Base-by-base conservation (phyloP, 129 eudicot species). In the Rutidosis leptorrhynchoides region DNA sequence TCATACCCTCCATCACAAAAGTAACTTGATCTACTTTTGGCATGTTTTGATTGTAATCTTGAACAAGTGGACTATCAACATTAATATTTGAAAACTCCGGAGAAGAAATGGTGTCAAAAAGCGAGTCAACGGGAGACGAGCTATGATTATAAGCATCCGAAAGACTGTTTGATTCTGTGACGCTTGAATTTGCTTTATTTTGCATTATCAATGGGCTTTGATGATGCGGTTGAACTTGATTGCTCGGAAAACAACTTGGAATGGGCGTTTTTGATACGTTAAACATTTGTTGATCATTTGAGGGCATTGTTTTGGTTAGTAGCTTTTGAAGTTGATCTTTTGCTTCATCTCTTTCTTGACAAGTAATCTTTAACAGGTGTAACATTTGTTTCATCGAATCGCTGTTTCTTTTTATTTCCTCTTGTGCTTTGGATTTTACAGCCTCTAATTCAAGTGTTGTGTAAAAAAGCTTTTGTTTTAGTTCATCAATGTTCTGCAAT, bases 321-420 rank as follows among this genome's bases (percentile, higher is more conserved):
- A 94, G 70, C 58, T 78, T 79, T 12, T 84, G 82, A 35, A 94
- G 84, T 48, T 86, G 93, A 15, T 77, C 73, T 75, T 61, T 82
- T 11, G 99, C 96, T 84, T 94, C 96, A 72, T 94, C 97, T 77
- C 99, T 80, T 81, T 94, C 93, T 58, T 86, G 83, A 17, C 69
- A 80, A 58, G 87, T 84, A 48, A 74, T 46, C 25, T 89, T 85
- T 32, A 94, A 62, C 0, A 87, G 67, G 1, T 82, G 85, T 46
- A 82, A 70, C 32, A 84, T 37, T 66, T 84, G 89, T 69, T 76
- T 78, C 35, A 65, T 66, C 24, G 79, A 73, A 57, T 83, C 95
- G 9, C 62, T 76, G 77, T 81, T 81, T 56, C 80, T 83, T 73
- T 54, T 73, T 68, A 76, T 76, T 77, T 93, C 84, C 42, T 88